Conservation (phyloP, 495 filamentous ascomycete species). For the Penicillium nucicola region DNA sequence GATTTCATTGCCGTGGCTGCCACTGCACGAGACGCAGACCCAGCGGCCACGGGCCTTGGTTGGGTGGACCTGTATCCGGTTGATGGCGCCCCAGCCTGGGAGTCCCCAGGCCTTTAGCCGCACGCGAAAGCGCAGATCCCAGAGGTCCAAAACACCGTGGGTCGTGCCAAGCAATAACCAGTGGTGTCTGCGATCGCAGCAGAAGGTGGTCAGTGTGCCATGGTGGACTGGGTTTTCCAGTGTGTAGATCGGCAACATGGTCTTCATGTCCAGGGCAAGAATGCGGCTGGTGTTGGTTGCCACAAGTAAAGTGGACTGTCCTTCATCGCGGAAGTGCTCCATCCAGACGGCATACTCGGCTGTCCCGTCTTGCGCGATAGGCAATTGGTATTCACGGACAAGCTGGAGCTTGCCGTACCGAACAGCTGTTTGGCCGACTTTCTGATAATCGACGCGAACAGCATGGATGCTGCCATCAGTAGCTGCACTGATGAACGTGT, state of each 20-base stretch:
- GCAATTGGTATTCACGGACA: constrained; percentile 78
- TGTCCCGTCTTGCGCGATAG: constrained; percentile 33
- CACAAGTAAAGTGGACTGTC: constrained; percentile 74
- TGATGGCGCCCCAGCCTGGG: constrained; percentile 75
- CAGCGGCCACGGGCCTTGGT: constrained; percentile 70
- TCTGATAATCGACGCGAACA: constrained; percentile 76
- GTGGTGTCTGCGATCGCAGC: constrained; percentile 74
- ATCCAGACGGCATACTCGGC: constrained; percentile 82
- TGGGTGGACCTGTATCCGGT: constrained; percentile 75
- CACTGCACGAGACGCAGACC: constrained; percentile 85
- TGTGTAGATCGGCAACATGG: constrained; percentile 76
- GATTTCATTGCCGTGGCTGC: constrained; percentile 79
- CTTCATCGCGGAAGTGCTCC: constrained; percentile 84
- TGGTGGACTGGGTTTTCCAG: constrained; percentile 91
- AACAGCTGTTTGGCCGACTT: constrained; percentile 47
- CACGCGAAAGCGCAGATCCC: constrained; percentile 92
- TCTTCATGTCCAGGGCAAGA: constrained; percentile 81
- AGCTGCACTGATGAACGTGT: constrained; percentile 85
- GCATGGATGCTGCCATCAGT: constrained; percentile 89
- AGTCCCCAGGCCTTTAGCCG: constrained; percentile 88
- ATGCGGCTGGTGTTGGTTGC: constrained; percentile 84
- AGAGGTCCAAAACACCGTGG: constrained; percentile 88
- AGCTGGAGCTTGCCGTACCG: constrained; percentile 76
- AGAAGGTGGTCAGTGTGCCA: constrained; percentile 91
- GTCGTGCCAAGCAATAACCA: constrained; percentile 93